These are phyloP conservation scores for Kodamaea laetipori DNA, from an alignment of 805 yeast genomes.

Conservation along the genomic window DNA sequence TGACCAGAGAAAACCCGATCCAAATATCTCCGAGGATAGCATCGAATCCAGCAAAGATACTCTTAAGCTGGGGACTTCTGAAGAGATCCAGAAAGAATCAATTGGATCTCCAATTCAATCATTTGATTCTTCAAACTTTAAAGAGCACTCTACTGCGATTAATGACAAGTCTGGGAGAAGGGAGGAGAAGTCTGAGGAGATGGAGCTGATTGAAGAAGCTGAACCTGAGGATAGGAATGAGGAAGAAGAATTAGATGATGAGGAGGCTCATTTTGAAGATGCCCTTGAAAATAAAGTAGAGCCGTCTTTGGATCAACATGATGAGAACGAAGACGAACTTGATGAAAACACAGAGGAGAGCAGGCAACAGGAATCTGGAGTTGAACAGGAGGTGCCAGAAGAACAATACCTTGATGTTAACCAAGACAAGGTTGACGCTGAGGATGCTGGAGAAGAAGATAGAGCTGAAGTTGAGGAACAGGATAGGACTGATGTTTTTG, in stretches of 20 bases:
- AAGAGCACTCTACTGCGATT: slow-evolving; percentile 9
- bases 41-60: background rate
- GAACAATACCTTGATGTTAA: no score
- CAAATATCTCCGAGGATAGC: background rate
- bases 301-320: no score
- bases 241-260: background rate
- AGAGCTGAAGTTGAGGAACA: background rate
- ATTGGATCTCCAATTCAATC: slow-evolving; percentile 2
- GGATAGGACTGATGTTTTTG: no score
- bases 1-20: background rate
- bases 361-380: background rate
- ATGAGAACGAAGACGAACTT: no score
- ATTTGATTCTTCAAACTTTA: slow-evolving; percentile 6
- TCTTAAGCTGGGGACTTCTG: background rate
- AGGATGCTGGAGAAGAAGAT: background rate
- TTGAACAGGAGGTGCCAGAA: slow-evolving; percentile 1
- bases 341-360: no score
- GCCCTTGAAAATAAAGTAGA: background rate
- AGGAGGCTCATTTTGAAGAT: background rate
- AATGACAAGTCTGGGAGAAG: background rate
- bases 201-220: background rate
- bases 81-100: background rate
- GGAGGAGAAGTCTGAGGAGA: background rate
- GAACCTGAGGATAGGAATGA: background rate
- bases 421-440: background rate